These are phyloP conservation scores for Clavariopsis aquatica DNA, from an alignment of 495 filamentous ascomycete genomes.

Conservation along the genomic window DNA sequence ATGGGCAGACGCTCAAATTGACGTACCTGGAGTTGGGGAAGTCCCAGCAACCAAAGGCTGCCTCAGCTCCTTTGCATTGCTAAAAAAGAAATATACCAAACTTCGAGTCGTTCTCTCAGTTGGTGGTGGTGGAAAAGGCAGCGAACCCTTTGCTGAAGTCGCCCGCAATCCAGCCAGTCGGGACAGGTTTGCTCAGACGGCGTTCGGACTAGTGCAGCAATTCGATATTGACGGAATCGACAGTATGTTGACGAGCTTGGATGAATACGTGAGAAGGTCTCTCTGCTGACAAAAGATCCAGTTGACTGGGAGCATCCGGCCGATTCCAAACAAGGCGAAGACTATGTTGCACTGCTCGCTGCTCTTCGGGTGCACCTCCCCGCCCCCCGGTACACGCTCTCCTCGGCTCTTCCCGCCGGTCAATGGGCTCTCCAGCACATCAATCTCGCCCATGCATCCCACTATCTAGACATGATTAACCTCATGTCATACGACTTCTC, in stretches of 20 bases:
- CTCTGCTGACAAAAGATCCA: conserved; percentile 38
- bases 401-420: conserved; percentile 79
- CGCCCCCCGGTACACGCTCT: conserved; percentile 69
- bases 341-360: conserved; percentile 73
- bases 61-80: conserved; percentile 69
- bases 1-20: conserved; percentile 77
- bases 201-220: conserved; percentile 67
- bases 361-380: conserved; percentile 71
- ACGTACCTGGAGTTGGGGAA: conserved; percentile 66
- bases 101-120: conserved; percentile 83
- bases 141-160: conserved; percentile 73
- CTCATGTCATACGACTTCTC: conserved; percentile 86
- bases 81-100: conserved; percentile 74
- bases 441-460: conserved; percentile 62
- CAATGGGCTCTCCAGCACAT: conserved; percentile 76
- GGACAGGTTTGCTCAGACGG: conserved; percentile 73
- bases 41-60: conserved; percentile 59
- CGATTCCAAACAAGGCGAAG: conserved; percentile 64
- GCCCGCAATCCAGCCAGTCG: conserved; percentile 61
- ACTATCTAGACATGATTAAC: conserved; percentile 77
- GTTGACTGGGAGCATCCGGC: conserved; percentile 92
- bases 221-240: conserved; percentile 86
- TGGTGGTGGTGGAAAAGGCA: conserved; percentile 77
- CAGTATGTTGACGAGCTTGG: conserved; percentile 53
- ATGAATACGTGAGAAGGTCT: background rate